Evolutionary conservation across 2,329 filamentous ascomycete species (phyloP), one percentile per base, ranked within the genome.

Genomic region (Trichoderma lentiforme): DNA sequence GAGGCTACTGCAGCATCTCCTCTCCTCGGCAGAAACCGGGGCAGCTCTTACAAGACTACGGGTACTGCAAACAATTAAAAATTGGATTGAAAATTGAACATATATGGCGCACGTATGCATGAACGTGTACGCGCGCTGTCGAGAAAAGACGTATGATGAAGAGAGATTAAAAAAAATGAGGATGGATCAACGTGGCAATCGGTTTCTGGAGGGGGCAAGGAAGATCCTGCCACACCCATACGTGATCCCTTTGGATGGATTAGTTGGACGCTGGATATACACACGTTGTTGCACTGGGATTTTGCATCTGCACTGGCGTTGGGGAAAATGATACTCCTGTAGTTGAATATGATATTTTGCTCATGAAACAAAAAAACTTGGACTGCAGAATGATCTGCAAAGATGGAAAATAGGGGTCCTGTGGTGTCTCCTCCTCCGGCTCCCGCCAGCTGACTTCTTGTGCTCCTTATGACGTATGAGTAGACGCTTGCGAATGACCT

Each of bases 1-100:
- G 74, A 74, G 28, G 36, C 62, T 1, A 53, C 14, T n/a, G 72
- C 65, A 58, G 63, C 71, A n/a, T 71, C 74, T 64, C 75, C 76
- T 51, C 75, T 78, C 6, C 58, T 76, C 47, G 5, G 61, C n/a
- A 58, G 14, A 34, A 73, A 68, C 18, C 62, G 63, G 12, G 32
- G 36, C 24, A 30, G 47, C 14, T 24, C 47, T 7, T 61, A 72
- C 70, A 69, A 62, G 2, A 24, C 73, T 15, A 71, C 64, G 11
- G 61, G 43, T 8, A 43, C 43, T 32, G 51, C 39, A 58, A 60
- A 36, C 26, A 73, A 57, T 26, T 73, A 26, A 72, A 64, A 39
- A 21, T 14, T n/a, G n/a, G n/a, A n/a, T n/a, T n/a, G n/a, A n/a
- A n/a, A n/a, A n/a, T n/a, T n/a, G n/a, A n/a, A 43, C 11, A 61